phyloP scores from a whole-genome alignment of 768 basidiomycete species.

The Gymnopilus junonius region DNA sequence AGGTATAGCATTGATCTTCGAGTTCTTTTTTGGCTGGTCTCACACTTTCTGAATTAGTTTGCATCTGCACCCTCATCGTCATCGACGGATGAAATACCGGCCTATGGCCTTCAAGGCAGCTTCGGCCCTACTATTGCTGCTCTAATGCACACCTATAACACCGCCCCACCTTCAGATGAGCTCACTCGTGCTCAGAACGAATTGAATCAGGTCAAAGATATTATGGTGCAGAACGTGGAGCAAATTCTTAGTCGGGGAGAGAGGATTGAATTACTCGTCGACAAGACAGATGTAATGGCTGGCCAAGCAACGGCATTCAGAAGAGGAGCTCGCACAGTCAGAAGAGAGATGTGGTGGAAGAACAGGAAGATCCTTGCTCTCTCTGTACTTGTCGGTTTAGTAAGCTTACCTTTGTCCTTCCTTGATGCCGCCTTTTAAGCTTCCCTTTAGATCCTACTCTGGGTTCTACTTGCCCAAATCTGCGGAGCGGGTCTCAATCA shows the following conservation, averaged over 20 bases:
- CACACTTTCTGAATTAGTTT: conserved; percentile 46
- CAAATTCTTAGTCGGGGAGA: conserved; percentile 94
- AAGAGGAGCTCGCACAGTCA: conserved; percentile 81
- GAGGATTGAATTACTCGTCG: conserved; percentile 92
- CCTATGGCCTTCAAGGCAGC: conserved; percentile 70
- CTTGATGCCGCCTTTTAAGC: conserved; percentile 7
- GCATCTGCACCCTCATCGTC: conserved; percentile 66
- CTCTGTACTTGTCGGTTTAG: conserved; percentile 71
- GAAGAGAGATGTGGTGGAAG: conserved; percentile 91
- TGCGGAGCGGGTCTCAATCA: conserved; percentile 82
- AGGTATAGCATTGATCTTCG: conserved; percentile 41
- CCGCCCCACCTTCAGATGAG: conserved; percentile 85
- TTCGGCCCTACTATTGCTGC: conserved; percentile 73
- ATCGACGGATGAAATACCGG: conserved; percentile 55
- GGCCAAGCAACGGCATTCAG: conserved; percentile 94
- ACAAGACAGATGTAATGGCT: conserved; percentile 96
- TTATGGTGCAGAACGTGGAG: conserved; percentile 99
- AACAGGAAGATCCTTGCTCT: conserved; percentile 73
- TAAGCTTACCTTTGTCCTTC: conserved; percentile 26
- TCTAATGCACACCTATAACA: conserved; percentile 89
- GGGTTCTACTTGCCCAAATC: conserved; percentile 85
- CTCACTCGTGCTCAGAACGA: conserved; percentile 89
- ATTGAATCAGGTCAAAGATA: conserved; percentile 89
- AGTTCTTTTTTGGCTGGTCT: conserved; percentile 3
- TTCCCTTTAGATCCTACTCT: conserved; percentile 64